Percentiles rank a stretch among this genome's conserved stretches.
Evolutionary conservation across 106 monocot species (phyloP).

Genomic region (Dendrobium huoshanense): DNA sequence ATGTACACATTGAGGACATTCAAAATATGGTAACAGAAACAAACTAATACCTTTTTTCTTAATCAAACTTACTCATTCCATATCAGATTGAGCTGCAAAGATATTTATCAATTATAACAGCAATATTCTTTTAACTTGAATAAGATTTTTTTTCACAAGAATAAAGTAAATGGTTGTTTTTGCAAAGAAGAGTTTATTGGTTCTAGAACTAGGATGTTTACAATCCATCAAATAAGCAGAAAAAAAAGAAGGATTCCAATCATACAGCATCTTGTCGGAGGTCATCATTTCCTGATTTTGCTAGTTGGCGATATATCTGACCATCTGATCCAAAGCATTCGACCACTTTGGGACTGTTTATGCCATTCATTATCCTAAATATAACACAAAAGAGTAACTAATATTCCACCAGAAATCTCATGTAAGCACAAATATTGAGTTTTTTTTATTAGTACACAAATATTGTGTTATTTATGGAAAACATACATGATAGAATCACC

Average conservation of each 20-base stretch:
- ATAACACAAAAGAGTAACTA: neutral
- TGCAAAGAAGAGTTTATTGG: neutral
- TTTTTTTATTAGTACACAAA: too few species aligned
- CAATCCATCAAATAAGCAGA: slow-evolving; percentile 2
- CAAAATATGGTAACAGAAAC: too few species aligned
- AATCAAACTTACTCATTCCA: too few species aligned
- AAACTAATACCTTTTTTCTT: too few species aligned
- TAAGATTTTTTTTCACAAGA: neutral
- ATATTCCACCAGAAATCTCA: neutral
- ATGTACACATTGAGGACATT: neutral
- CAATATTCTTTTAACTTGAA: neutral
- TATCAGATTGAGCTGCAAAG: neutral
- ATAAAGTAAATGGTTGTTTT: slow-evolving; percentile 3
- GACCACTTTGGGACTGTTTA: slow-evolving; percentile 90
- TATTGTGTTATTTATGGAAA: neutral
- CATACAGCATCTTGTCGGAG: slow-evolving; percentile 98
- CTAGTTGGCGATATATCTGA: slow-evolving; percentile 88
- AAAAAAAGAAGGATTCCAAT: slow-evolving; percentile 5
- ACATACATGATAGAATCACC: slow-evolving; percentile 79
- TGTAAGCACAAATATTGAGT: neutral
- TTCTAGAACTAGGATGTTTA: neutral
- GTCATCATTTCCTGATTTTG: slow-evolving; percentile 99
- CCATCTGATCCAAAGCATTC: slow-evolving; percentile 98
- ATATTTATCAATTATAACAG: neutral
- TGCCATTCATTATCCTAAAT: slow-evolving; percentile 95